phyloP scores from a whole-genome alignment of 148 eudicot species.

The Mesembryanthemum crystallinum region DNA sequence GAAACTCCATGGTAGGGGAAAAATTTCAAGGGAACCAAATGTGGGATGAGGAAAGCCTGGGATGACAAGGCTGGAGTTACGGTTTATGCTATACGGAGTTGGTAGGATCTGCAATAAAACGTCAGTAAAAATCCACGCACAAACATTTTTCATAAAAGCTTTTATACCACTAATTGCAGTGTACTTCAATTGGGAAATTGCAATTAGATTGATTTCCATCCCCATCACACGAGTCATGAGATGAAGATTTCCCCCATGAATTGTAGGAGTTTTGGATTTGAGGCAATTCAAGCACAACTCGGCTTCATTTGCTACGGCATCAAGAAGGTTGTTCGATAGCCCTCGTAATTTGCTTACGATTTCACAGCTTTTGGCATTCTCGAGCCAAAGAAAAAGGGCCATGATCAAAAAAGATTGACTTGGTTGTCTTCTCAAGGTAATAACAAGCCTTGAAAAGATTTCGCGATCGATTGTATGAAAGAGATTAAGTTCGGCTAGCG shows the following conservation, averaged over 20 bases:
- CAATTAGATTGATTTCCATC: conserved; percentile 13
- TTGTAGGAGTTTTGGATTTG: conserved; percentile 18
- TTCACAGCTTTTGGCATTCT: conserved; percentile 13
- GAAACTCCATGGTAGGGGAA: too few relatives aligned
- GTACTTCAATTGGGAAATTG: conserved; percentile 22
- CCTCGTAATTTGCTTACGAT: conserved; percentile 8
- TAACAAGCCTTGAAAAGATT: conserved; percentile 22
- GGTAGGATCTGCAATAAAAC: too few relatives aligned
- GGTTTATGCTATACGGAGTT: too few relatives aligned
- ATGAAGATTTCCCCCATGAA: conserved; percentile 18
- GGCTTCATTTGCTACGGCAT: conserved; percentile 34
- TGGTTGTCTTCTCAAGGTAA: conserved; percentile 24
- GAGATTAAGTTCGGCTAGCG: conserved; percentile 29
- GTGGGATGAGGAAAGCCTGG: too few relatives aligned
- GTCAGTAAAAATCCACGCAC: too few relatives aligned
- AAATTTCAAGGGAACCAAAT: too few relatives aligned
- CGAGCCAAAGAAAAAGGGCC: conserved; percentile 40
- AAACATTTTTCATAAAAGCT: too few relatives aligned
- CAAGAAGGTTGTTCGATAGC: too few relatives aligned
- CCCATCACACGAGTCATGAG: conserved; percentile 21
- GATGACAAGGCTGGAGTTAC: too few relatives aligned
- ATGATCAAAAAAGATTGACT: conserved; percentile 31
- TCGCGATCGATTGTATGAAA: conserved; percentile 28
- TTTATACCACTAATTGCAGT: conserved; percentile 35
- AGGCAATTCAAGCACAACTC: conserved; percentile 28